These are phyloP conservation scores for Tetracladium maxilliforme DNA, from an alignment of 2,329 filamentous ascomycete genomes.

Conservation along the genomic window DNA sequence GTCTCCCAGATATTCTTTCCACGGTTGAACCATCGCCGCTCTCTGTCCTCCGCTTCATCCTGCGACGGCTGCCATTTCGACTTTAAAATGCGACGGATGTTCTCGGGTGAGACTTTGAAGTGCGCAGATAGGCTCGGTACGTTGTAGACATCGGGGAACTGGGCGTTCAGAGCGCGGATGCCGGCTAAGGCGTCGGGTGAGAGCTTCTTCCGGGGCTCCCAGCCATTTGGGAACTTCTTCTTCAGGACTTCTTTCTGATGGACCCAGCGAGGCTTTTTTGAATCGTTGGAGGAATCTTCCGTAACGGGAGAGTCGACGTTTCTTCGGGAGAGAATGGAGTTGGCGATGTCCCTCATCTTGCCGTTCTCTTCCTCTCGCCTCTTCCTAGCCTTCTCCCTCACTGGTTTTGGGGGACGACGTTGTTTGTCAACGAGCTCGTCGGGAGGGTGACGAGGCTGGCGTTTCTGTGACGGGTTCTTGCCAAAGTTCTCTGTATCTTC, in stretches of 20 bases:
- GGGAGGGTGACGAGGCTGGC: too few species aligned
- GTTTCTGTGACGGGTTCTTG: too few species aligned
- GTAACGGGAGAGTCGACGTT: too few species aligned
- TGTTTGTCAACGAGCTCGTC: too few species aligned
- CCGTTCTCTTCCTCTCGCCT: too few species aligned
- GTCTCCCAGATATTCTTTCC: conserved; percentile 44
- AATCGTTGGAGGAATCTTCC: too few species aligned
- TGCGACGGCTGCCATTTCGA: conserved; percentile 55
- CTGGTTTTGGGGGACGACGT: too few species aligned
- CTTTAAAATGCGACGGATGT: conserved; percentile 73
- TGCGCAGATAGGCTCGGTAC: conserved; percentile 58
- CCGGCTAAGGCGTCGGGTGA: conserved; percentile 88
- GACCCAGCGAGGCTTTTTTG: too few species aligned
- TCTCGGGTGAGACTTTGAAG: conserved; percentile 80
- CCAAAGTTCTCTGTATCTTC: too few species aligned
- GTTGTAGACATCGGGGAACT: conserved; percentile 65
- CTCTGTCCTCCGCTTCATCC: conserved; percentile 39
- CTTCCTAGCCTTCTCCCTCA: too few species aligned
- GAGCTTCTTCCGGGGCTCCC: conserved; percentile 71
- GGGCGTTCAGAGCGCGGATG: conserved; percentile 66
- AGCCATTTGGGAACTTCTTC: conserved; percentile 67
- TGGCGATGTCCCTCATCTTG: too few species aligned
- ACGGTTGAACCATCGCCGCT: conserved; percentile 45
- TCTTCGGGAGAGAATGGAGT: too few species aligned
- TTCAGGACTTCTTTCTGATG: conserved; percentile 59